Evolutionary conservation across 2,329 filamentous ascomycete species (phyloP), one percentile per base, ranked within the genome.

Genomic region (Colletotrichum sp.): DNA sequence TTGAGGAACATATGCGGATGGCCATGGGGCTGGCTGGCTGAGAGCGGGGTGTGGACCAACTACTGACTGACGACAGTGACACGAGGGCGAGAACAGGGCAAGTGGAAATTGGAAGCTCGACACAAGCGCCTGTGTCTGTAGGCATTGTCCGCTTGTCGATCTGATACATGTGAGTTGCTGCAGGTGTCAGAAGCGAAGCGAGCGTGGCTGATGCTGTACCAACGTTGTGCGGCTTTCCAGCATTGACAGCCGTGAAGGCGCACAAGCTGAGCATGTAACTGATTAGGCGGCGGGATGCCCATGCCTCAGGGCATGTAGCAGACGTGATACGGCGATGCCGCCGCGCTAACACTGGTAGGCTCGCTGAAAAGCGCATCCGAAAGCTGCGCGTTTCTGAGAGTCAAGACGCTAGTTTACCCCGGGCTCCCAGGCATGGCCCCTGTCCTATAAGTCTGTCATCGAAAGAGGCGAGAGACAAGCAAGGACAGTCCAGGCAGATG

Each of bases 121-220:
- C 30, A 24, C 32, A 28, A 26, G 38, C 9, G 58, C 26, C 55
- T 55, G 36, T 26, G 63, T 48, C 26, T 48, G 24, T 43, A 28
- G 18, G 16, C 12, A 48, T 59, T 68, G 48, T 26, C 26, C 26
- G 26, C 26, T 28, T 28, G 26, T 61, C 58, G 55, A 67, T 68
- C 43, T n/a, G 63, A 66, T 43, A 36, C 52, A 43, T 24, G 38
- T 21, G 58, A 61, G 30, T 61, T 74, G 67, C 48, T 65, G 72
- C 68, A 74, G 48, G 69, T 68, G 73, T 72, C 55, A 67, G 73
- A 67, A 63, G 72, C 61, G 52, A 74, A 73, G 73, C 56, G 69
- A 73, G 43, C 34, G 63, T 63, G 63, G 64, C 63, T 69, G 34
- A 69, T 65, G 73, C 56, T 36, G 73, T 67, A 58, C 43, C 43